Conservation (phyloP, 2,329 filamentous ascomycete genomes). For the Microdochium nivale region DNA sequence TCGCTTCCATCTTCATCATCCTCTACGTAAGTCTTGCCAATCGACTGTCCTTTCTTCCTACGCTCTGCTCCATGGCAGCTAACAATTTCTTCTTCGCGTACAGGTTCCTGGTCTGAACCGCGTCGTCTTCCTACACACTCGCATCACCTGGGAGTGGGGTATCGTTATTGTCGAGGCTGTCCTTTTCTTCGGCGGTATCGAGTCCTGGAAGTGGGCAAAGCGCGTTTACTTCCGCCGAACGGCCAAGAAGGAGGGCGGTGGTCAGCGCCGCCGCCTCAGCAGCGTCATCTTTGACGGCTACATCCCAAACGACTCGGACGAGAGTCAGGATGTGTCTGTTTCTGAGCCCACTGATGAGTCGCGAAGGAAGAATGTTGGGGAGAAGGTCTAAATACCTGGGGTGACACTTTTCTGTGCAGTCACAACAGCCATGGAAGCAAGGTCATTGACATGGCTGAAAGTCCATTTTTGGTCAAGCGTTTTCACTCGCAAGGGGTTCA, state of each 20-base stretch:
- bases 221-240: not conserved
- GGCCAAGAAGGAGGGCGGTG: slow-evolving; percentile 1
- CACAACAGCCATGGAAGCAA: too few species aligned
- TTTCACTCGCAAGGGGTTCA: too few species aligned
- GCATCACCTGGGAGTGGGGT: not conserved
- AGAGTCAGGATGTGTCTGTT: not conserved
- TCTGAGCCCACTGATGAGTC: not conserved
- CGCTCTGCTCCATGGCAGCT: not conserved
- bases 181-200: not conserved
- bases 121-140: not conserved
- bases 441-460: too few species aligned
- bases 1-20: slow-evolving; percentile 14
- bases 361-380: not conserved
- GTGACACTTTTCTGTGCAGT: too few species aligned
- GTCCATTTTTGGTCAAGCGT: too few species aligned
- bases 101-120: not conserved
- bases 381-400: not conserved
- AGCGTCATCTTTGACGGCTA: slow-evolving; percentile 1
- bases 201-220: not conserved
- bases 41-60: not conserved
- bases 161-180: not conserved
- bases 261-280: not conserved
- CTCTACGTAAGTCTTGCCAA: slow-evolving; percentile 38
- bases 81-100: not conserved
- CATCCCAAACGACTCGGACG: slow-evolving; percentile 3